Evolutionary conservation across 768 basidiomycete genomes (phyloP), one percentile per base, ranked within the genome.

Genomic region (Rubroboletus pulcherrimus): DNA sequence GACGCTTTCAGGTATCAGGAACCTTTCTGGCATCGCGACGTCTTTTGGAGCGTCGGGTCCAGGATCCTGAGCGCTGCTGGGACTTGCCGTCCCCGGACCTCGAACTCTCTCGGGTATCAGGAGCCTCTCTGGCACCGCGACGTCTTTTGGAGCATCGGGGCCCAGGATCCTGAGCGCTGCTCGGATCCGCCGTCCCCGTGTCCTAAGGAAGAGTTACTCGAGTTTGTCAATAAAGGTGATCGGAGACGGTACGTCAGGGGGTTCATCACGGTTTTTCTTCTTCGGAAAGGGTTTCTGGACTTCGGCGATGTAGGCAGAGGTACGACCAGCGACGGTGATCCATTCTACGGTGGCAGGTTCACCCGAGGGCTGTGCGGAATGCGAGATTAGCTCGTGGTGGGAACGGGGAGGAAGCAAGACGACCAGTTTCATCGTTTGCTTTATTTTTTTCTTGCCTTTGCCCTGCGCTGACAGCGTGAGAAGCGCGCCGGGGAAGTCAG

Each of bases 311-410:
- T 78, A 86, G 14, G 89, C 89, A 4, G 88, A 88, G 8, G 89
- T 91, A 15, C 89, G 77, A 4, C 89, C 88, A 17, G 87, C 87
- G 8, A 92, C 85, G 5, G 83, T 88, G 51, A 87, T 67, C 80
- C 85, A 91, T 62, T 80, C 81, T 53, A 91, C 82, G 8, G 85
- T 88, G 1, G 86, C 90, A n/a, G 77, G 78, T 53, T 77, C 72
- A 6, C 89, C 90, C 51, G 82, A 80, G 0, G 86, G 83, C 89
- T 91, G 52, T 17, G 49, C 29, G 41, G n/a, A 45, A 37, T 41
- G 26, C 35, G 43, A 43, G 26, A 58, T 62, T 38, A 55, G 53
- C 15, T 35, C 19, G 19, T 44, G 49, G 31, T 15, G 49, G 38
- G 19, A 33, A 39, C 4, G 5, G 24, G 11, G 42, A 40, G 11